These are phyloP conservation scores for Rhizopus sp. DNA, from an alignment of 371 early-diverging fungal genomes.

Conservation along the genomic window DNA sequence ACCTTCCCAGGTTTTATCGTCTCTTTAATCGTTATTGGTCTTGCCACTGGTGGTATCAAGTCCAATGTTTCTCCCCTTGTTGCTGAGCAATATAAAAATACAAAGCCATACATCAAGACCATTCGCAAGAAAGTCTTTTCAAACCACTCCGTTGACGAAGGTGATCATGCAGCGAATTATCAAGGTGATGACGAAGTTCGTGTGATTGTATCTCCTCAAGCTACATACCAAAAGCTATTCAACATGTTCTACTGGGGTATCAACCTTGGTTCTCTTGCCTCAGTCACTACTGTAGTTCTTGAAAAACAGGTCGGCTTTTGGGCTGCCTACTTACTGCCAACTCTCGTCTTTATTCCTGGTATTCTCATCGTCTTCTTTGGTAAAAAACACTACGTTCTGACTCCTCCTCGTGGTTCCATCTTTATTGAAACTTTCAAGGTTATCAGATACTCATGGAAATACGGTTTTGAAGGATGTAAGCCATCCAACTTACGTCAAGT, in stretches of 20 bases:
- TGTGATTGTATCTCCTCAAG: constrained; percentile 54
- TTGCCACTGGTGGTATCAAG: constrained; percentile 59
- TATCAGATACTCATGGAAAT: constrained; percentile 24
- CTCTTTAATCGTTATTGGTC: constrained; percentile 71
- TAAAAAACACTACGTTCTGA: constrained; percentile 58
- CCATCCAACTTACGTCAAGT: constrained; percentile 34
- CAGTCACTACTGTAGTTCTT: constrained; percentile 62
- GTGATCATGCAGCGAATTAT: too few species aligned
- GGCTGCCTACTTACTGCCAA: constrained; percentile 72
- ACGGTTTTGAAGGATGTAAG: constrained; percentile 41
- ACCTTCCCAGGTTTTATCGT: constrained; percentile 70
- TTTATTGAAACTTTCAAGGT: constrained; percentile 45
- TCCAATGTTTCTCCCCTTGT: constrained; percentile 50
- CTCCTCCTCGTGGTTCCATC: constrained; percentile 63
- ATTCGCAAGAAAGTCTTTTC: constrained; percentile 3
- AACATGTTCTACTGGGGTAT: constrained; percentile 42
- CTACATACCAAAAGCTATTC: constrained; percentile 44
- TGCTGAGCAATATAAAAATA: constrained; percentile 48
- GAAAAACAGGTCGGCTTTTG: constrained; percentile 63
- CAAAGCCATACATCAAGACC: constrained; percentile 36
- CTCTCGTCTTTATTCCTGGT: constrained; percentile 69
- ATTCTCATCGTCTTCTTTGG: constrained; percentile 62
- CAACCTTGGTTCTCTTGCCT: constrained; percentile 73
- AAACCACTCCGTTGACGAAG: background rate
- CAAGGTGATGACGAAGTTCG: constrained; percentile 21